These are phyloP conservation scores for Triadica sebifera DNA, from an alignment of 345 rosid genomes.

Conservation along the genomic window DNA sequence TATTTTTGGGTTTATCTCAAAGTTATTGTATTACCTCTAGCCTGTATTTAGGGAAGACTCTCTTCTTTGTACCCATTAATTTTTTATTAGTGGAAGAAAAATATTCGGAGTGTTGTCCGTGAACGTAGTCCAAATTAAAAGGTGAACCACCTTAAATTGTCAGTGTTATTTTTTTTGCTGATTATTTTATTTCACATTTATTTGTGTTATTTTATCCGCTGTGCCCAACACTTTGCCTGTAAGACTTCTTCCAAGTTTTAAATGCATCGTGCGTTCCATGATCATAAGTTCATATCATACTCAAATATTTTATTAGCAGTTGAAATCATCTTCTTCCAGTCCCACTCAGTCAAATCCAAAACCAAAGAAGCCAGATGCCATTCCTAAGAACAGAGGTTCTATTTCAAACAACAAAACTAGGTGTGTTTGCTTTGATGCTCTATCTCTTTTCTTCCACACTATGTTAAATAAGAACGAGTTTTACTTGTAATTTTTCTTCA, in stretches of 20 bases:
- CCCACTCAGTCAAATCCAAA: slow-evolving; percentile 41
- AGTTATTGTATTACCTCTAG: too few relatives aligned
- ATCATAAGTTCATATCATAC: not conserved
- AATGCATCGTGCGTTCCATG: not conserved
- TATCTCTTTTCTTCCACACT: not conserved
- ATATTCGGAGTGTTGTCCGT: too few relatives aligned
- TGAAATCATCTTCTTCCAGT: slow-evolving; percentile 29
- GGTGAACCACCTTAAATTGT: too few relatives aligned
- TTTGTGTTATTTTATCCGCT: too few relatives aligned
- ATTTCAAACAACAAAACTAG: slow-evolving; percentile 55
- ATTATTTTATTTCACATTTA: too few relatives aligned
- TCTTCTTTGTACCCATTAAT: too few relatives aligned
- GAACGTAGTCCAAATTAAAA: too few relatives aligned
- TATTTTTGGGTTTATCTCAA: too few relatives aligned
- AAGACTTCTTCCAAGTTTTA: not conserved
- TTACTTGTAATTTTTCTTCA: not conserved
- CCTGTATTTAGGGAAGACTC: too few relatives aligned
- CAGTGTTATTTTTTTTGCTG: too few relatives aligned
- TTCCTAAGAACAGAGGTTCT: slow-evolving; percentile 51
- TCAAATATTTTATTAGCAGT: slow-evolving; percentile 27
- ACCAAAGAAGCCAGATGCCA: slow-evolving; percentile 46
- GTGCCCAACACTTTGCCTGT: too few relatives aligned
- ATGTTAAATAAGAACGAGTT: not conserved
- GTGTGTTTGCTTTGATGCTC: slow-evolving; percentile 32
- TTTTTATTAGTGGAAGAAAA: too few relatives aligned